Evolutionary conservation across 2,329 filamentous ascomycete genomes (phyloP), one percentile per base, ranked within the genome.

Genomic region (Penicillium fuscoglaucum): DNA sequence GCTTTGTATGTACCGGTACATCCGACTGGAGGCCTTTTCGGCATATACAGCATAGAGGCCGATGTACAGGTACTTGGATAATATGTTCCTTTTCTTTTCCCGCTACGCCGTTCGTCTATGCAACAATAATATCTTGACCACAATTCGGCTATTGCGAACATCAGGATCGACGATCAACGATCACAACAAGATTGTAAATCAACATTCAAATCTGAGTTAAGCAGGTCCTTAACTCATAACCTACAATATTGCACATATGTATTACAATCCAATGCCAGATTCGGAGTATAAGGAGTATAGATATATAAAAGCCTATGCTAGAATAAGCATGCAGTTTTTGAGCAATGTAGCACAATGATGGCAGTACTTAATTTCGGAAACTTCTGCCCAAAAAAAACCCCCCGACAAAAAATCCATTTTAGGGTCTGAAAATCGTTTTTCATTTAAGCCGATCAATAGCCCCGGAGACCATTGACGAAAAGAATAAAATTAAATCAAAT

Each of bases 401-500:
- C 28, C 4, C 1, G 1, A 15, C 4, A 24, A 55, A 31, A n/a
- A 7, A 15, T 15, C 13, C 33, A 28, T n/a, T 2, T 15, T 17
- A 19, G 39, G 17, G 19, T 17, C 24, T 55, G 7, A 21, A 47
- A 50, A 33, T 29, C 28, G 37, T 37, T 41, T 26, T 40, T 40
- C 33, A 49, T 26, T 35, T 40, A 7, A 33, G 44, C 13, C 33
- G 52, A 40, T 55, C 53, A 51, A 31, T 51, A 43, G 37, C 45
- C 29, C 10, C 40, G 31, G 53, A 56, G 54, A 29, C 35, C 19
- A 37, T 45, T 19, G 12, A 40, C 33, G 15, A 24, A n/a, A 49
- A 26, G 13, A 9, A 33, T 10, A 13, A 33, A 33, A 33, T 13
- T 6, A 2, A 33, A 31, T 31, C 5, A 15, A 33, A 15, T 13